These are phyloP conservation scores for Tetrahymena borealis DNA, from an alignment of 73 alveolate species.

Conservation along the genomic window DNA sequence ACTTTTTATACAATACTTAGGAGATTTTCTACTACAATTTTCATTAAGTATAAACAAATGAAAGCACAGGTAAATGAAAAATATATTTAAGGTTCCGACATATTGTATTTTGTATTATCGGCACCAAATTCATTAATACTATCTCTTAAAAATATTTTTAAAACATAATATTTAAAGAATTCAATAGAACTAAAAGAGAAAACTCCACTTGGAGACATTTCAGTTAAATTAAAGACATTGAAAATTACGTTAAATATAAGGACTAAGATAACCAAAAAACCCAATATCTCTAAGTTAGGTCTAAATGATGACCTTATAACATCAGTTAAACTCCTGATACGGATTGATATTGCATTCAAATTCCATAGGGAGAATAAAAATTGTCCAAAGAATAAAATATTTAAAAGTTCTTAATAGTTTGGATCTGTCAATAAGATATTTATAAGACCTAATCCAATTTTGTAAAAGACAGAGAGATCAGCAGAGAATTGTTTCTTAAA, in stretches of 20 bases:
- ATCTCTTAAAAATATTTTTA: background rate
- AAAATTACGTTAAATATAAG: background rate
- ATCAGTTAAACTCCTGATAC: background rate
- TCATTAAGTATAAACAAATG: background rate
- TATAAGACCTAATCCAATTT: background rate
- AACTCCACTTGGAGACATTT: background rate
- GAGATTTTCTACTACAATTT: background rate
- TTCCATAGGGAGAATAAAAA: background rate
- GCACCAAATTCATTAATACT: background rate
- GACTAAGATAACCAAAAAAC: background rate
- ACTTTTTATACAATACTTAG: background rate
- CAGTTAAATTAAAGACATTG: background rate
- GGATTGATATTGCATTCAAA: background rate
- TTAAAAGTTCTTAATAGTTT: background rate
- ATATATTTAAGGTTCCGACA: background rate
- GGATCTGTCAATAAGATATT: background rate
- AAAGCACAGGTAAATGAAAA: background rate
- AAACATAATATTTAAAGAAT: background rate
- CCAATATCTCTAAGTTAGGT: background rate
- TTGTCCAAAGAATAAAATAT: background rate
- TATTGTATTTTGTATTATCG: background rate
- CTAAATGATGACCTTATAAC: background rate
- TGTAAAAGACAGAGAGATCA: background rate
- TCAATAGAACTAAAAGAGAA: background rate
- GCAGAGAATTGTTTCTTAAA: background rate